These are phyloP conservation scores for Bretziella fagacearum DNA, from an alignment of 2,329 filamentous ascomycete genomes.

Conservation along the genomic window DNA sequence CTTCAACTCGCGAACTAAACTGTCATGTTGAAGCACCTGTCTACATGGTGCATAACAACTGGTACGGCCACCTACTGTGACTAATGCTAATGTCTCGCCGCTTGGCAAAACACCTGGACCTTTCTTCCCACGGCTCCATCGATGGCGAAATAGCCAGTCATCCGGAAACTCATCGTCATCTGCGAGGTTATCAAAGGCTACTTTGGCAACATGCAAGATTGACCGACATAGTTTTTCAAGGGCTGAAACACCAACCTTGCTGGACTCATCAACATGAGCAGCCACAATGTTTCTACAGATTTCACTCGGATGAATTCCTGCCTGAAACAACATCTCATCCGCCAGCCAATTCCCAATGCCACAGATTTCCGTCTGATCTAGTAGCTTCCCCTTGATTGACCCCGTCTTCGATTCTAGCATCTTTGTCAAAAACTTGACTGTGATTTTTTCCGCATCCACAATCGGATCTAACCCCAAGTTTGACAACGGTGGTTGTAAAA, in stretches of 20 bases:
- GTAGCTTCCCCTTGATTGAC: slow-evolving; percentile 71
- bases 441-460: slow-evolving; percentile 49
- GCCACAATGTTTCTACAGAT: slow-evolving; percentile 73
- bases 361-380: slow-evolving; percentile 77
- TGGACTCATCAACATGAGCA: slow-evolving; percentile 18
- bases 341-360: slow-evolving; percentile 97
- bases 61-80: slow-evolving; percentile 82
- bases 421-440: slow-evolving; percentile 52
- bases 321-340: slow-evolving; percentile 84
- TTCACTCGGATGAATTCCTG: slow-evolving; percentile 78
- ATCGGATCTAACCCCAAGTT: slow-evolving; percentile 93
- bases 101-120: slow-evolving; percentile 53
- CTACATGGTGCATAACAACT: slow-evolving; percentile 73
- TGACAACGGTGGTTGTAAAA: slow-evolving; percentile 59
- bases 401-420: slow-evolving; percentile 63
- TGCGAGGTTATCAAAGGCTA: slow-evolving; percentile 59
- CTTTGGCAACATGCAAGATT: slow-evolving; percentile 63
- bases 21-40: slow-evolving; percentile 39
- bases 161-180: slow-evolving; percentile 72
- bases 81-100: slow-evolving; percentile 67
- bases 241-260: background rate
- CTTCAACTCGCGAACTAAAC: no score
- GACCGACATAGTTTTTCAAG: slow-evolving; percentile 41
- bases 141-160: slow-evolving; percentile 74
- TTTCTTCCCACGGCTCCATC: slow-evolving; percentile 84